Conservation (phyloP, 2,329 filamentous ascomycete species). For the Scopulariopsis brevicaulis region DNA sequence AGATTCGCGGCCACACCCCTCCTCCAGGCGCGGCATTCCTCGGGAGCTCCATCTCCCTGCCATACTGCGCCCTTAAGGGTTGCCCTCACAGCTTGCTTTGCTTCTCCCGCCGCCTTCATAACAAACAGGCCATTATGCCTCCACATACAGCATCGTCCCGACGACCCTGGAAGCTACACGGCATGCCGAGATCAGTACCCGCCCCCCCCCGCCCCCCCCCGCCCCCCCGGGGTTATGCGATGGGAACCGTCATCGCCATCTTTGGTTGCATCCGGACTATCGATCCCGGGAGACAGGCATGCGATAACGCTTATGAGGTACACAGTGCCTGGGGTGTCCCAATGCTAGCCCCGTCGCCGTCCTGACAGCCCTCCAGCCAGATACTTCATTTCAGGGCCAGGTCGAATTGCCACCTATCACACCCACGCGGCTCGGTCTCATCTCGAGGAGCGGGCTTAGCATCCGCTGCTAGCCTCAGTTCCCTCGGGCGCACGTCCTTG, state of each 20-base stretch:
- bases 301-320: not conserved
- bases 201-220: not conserved
- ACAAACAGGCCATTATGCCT: not conserved
- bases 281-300: not conserved
- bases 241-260: not conserved
- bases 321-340: not conserved
- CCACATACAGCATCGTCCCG: not conserved
- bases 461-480: not conserved
- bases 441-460: not conserved
- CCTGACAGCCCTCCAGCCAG: not conserved
- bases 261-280: not conserved
- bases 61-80: not conserved
- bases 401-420: not conserved
- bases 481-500: not conserved
- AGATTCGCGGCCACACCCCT: not conserved
- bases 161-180: slow-evolving; percentile 5
- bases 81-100: not conserved
- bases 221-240: not conserved
- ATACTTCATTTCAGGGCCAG: not conserved
- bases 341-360: not conserved
- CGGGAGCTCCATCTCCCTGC: not conserved
- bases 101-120: not conserved
- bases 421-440: not conserved
- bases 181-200: not conserved
- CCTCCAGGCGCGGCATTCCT: not conserved